Conservation (phyloP, 2,329 filamentous ascomycete species). For the Fusarium devonianum region DNA sequence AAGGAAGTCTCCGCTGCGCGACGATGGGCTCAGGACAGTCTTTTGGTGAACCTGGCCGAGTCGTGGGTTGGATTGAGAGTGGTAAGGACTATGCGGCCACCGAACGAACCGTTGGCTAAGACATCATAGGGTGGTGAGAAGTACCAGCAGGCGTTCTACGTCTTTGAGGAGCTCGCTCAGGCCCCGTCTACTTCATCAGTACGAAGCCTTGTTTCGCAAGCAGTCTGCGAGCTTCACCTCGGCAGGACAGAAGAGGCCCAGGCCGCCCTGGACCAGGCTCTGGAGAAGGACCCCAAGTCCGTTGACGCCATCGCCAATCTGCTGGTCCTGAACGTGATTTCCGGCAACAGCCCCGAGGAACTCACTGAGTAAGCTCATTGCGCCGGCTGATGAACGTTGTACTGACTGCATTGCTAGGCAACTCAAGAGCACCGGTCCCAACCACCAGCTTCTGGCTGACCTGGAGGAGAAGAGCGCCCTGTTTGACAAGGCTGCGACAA, state of each 20-base stretch:
- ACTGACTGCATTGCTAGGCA: slow-evolving; percentile 52
- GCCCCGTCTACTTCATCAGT: slow-evolving; percentile 80
- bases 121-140: slow-evolving; percentile 80
- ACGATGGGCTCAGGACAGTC: slow-evolving; percentile 93
- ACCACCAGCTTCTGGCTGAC: slow-evolving; percentile 76
- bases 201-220: slow-evolving; percentile 82
- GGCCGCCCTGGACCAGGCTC: slow-evolving; percentile 80
- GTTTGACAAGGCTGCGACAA: slow-evolving; percentile 85
- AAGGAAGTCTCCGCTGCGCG: slow-evolving; percentile 89
- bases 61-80: slow-evolving; percentile 91
- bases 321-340: slow-evolving; percentile 78
- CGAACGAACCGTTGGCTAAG: slow-evolving; percentile 38
- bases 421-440: slow-evolving; percentile 65
- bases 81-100: slow-evolving; percentile 55
- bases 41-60: slow-evolving; percentile 93
- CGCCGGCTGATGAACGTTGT: not conserved
- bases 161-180: slow-evolving; percentile 94
- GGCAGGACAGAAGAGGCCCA: slow-evolving; percentile 89
- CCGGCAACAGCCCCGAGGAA: slow-evolving; percentile 74
- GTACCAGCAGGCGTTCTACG: slow-evolving; percentile 97
- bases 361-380: slow-evolving; percentile 63
- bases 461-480: slow-evolving; percentile 84
- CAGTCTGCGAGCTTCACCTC: slow-evolving; percentile 89
- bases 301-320: slow-evolving; percentile 82
- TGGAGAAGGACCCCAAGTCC: slow-evolving; percentile 75